phyloP scores from a whole-genome alignment of 257 asterid species.

The Lavandula angustifolia region DNA sequence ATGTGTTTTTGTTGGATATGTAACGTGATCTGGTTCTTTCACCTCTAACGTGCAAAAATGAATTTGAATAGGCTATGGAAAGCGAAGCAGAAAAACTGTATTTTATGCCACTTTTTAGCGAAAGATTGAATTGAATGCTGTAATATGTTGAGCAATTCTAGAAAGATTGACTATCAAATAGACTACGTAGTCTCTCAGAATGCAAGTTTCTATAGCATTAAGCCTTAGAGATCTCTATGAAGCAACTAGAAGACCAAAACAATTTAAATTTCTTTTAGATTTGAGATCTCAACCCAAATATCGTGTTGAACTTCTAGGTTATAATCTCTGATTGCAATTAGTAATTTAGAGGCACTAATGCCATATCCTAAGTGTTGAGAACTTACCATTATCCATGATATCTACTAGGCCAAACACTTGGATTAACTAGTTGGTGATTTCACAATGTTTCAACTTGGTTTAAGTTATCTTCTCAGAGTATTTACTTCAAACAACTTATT shows the following conservation, averaged over 20 bases:
- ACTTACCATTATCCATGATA: neutral
- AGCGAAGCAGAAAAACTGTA: slow-evolving; percentile 3
- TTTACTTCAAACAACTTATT: neutral
- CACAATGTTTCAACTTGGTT: neutral
- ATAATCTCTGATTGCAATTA: neutral
- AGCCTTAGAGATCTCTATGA: neutral
- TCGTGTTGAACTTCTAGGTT: neutral
- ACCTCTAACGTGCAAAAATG: slow-evolving; percentile 8
- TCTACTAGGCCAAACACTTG: neutral
- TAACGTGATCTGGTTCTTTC: slow-evolving; percentile 30
- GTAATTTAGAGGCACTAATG: neutral
- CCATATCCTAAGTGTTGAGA: neutral
- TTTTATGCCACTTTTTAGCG: slow-evolving; percentile 8
- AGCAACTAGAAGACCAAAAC: neutral
- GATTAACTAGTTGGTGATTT: neutral
- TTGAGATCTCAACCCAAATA: neutral
- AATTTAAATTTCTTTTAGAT: neutral
- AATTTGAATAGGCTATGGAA: slow-evolving; percentile 3
- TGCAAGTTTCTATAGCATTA: neutral
- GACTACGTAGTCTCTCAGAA: neutral
- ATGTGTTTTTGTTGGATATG: slow-evolving; percentile 9
- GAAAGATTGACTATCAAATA: too few relatives aligned
- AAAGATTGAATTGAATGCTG: neutral
- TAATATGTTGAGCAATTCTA: neutral
- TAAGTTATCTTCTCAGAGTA: neutral